Evolutionary conservation across 768 basidiomycete species (phyloP).

Genomic region (Auriscalpium orientale): DNA sequence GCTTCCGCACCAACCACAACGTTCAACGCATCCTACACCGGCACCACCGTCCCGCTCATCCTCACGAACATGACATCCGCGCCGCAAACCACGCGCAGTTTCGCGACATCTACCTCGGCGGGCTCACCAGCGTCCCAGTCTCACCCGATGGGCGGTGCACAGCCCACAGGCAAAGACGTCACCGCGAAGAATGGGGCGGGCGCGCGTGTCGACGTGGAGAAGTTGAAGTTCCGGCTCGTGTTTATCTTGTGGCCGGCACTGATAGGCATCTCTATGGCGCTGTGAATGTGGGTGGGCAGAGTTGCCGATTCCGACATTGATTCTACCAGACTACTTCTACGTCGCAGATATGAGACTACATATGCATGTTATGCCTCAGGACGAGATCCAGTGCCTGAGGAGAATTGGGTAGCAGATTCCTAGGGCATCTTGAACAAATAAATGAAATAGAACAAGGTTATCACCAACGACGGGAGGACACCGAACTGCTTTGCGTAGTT

Average conservation of each 20-base stretch:
- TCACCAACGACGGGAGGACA: too few species aligned
- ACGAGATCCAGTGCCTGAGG: too few species aligned
- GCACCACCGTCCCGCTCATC: background rate
- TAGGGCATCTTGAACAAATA: too few species aligned
- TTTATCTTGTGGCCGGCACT: conserved; percentile 4
- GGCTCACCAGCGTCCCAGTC: background rate
- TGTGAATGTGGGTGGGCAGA: background rate
- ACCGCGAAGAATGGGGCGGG: background rate
- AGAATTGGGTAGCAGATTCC: too few species aligned
- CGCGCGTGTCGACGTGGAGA: background rate
- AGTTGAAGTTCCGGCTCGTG: conserved; percentile 5
- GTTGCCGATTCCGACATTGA: background rate
- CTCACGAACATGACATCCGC: background rate
- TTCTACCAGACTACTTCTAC: too few species aligned
- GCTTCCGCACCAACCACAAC: background rate
- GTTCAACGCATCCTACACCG: background rate
- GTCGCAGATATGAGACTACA: too few species aligned
- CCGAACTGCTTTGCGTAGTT: too few species aligned
- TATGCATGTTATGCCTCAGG: too few species aligned
- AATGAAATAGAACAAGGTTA: too few species aligned
- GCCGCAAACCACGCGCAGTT: background rate
- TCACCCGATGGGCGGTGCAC: background rate
- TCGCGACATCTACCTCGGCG: background rate
- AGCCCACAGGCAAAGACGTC: background rate
- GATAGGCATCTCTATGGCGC: conserved; percentile 3